Evolutionary conservation across 208 protist genomes (phyloP).

Genomic region (Phytomonas sp.): DNA sequence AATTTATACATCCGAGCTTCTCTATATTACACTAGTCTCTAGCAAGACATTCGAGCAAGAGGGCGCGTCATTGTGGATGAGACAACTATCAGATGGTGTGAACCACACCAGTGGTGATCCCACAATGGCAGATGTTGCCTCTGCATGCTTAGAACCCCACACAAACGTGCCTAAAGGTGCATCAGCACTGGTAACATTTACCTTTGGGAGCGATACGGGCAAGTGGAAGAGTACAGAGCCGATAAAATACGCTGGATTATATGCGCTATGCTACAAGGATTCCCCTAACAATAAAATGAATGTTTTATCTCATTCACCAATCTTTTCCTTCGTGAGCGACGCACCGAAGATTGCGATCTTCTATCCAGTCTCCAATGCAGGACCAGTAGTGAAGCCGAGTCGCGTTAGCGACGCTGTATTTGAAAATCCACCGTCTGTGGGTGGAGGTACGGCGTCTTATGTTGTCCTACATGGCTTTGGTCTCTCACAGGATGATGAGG

Average conservation of each 20-base stretch:
- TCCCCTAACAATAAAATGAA: background rate
- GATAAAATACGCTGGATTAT: conserved; percentile 19
- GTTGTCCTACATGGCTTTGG: conserved; percentile 56
- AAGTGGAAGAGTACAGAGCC: conserved; percentile 18
- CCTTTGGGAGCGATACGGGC: conserved; percentile 16
- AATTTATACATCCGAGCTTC: conserved; percentile 38
- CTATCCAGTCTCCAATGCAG: conserved; percentile 30
- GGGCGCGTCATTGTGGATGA: background rate
- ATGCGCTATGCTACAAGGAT: conserved; percentile 62
- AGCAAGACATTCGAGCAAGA: background rate
- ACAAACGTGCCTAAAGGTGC: conserved; percentile 2
- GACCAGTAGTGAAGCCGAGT: conserved; percentile 44
- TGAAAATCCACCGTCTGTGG: conserved; percentile 15
- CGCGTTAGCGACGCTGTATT: conserved; percentile 32
- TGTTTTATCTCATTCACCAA: background rate
- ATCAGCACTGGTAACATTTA: conserved; percentile 18
- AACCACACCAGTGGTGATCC: background rate
- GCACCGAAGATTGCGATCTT: conserved; percentile 26
- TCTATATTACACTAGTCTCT: conserved; percentile 27
- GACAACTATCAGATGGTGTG: background rate
- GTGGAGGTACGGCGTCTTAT: conserved; percentile 11
- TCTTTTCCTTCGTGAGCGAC: background rate
- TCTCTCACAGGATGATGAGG: conserved; percentile 44
- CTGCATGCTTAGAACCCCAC: conserved; percentile 22
- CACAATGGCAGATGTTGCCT: conserved; percentile 36